phyloP scores from a whole-genome alignment of 2,329 filamentous ascomycete species.

The Ophiostoma tasmaniense region DNA sequence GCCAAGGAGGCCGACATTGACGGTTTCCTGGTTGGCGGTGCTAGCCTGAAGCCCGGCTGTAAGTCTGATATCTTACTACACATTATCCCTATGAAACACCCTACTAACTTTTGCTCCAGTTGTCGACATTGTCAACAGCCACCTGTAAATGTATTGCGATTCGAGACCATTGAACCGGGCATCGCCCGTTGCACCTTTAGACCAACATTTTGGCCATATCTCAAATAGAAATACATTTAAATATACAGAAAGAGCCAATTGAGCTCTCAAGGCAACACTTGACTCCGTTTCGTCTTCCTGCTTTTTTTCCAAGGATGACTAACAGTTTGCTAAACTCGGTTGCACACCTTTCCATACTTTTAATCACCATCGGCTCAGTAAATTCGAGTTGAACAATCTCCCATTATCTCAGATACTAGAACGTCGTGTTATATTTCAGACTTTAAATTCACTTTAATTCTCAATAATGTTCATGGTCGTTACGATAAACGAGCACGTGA shows the following conservation, averaged over 20 bases:
- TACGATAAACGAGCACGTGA: neutral
- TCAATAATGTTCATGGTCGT: neutral
- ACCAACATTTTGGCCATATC: neutral
- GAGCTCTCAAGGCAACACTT: neutral
- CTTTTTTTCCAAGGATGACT: neutral
- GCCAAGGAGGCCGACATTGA: conserved; percentile 92
- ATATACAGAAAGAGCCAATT: neutral
- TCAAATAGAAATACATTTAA: neutral
- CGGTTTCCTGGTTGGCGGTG: conserved; percentile 93
- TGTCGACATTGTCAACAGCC: conserved; percentile 53
- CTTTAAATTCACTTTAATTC: neutral
- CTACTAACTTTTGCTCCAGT: conserved; percentile 32
- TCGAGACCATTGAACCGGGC: neutral
- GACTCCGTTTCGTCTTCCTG: neutral
- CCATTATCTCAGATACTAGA: too few species aligned
- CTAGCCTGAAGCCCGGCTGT: conserved; percentile 94
- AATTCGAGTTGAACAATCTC: too few species aligned
- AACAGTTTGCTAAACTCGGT: neutral
- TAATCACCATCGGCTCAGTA: too few species aligned
- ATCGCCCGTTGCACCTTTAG: neutral
- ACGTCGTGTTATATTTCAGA: too few species aligned
- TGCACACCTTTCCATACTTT: neutral
- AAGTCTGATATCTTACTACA: conserved; percentile 32
- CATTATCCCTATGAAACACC: too few species aligned
- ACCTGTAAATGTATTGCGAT: conserved; percentile 32